Conservation (phyloP, 1,139 yeast species). For the Hemisphaericaspora xylofermentans region DNA sequence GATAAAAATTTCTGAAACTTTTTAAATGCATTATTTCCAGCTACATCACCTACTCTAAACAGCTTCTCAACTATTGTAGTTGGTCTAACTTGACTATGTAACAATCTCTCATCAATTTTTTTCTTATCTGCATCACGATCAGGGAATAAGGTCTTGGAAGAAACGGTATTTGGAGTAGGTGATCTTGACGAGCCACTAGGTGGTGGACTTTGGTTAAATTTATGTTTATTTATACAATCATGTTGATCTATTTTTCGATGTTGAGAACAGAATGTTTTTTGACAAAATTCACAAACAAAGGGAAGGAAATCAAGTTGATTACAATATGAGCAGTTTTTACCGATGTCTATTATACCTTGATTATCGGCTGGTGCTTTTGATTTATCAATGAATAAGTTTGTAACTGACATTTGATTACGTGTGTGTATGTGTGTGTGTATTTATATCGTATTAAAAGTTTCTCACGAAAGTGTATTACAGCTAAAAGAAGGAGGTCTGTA, state of each 20-base stretch:
- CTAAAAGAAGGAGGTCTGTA: too few relatives aligned
- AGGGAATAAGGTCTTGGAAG: slow-evolving; percentile 54
- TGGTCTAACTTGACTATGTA: slow-evolving; percentile 24
- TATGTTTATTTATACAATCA: slow-evolving; percentile 34
- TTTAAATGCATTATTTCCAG: slow-evolving; percentile 38
- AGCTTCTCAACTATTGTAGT: slow-evolving; percentile 23
- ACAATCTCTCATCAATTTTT: slow-evolving; percentile 40
- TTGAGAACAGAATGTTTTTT: slow-evolving; percentile 53
- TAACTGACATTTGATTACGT: slow-evolving; percentile 10
- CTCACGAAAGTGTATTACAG: too few relatives aligned
- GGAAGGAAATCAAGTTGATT: slow-evolving; percentile 69
- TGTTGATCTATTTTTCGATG: slow-evolving; percentile 55
- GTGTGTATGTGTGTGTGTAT: neutral
- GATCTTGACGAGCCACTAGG: slow-evolving; percentile 10
- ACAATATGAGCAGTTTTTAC: slow-evolving; percentile 65
- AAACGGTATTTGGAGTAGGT: slow-evolving; percentile 17
- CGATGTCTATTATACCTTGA: slow-evolving; percentile 62
- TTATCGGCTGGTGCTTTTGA: slow-evolving; percentile 25
- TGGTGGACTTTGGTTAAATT: slow-evolving; percentile 15
- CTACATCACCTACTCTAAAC: slow-evolving; percentile 32
- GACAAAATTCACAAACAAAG: slow-evolving; percentile 59
- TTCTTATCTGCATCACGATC: slow-evolving; percentile 44
- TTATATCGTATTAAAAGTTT: too few relatives aligned
- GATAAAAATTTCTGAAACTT: slow-evolving; percentile 48
- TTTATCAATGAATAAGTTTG: slow-evolving; percentile 20